Evolutionary conservation across 2,329 filamentous ascomycete genomes (phyloP), one percentile per base, ranked within the genome.

Genomic region (Alternaria brassicicola): DNA sequence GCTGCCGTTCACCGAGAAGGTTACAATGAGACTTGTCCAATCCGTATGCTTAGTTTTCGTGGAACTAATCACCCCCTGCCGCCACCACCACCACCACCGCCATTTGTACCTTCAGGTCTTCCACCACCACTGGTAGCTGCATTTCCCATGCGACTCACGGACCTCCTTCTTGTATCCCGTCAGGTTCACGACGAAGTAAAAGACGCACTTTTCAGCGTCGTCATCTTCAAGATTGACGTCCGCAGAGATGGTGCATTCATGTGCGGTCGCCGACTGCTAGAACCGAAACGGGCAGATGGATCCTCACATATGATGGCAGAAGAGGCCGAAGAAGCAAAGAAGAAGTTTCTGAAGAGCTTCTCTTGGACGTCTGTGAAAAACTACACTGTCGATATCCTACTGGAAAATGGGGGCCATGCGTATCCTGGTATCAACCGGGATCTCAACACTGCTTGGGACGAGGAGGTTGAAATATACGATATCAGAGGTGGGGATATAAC

Each of bases 401-500:
- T 76, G 1, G 70, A 76, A 42, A 74, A 73, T 31, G 49, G 28
- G 33, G 35, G 35, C 15, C 30, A 31, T 31, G 10, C 38, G 31
- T 17, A 35, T 26, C 21, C 42, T 7, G 17, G 23, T 1, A 25
- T 36, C 30, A 25, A 30, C 12, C n/a, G 17, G 15, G 10, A 13
- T 12, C 28, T 42, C 39, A 46, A 30, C 23, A 42, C 49, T 21
- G 12, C 47, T 1, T 76, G 71, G 72, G 69, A 75, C 28, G 71
- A 75, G 52, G 74, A 77, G 47, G 73, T 77, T 2, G 74, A 77
- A 48, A 65, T 77, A 28, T 77, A 76, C 53, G 74, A 77, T 49
- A 70, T 76, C 9, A 64, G 74, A 56, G 69, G 69, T 71, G 38
- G 33, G 59, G 1, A 9, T 4, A 12, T 21, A 12, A 39, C 23